phyloP scores from a whole-genome alignment of 495 filamentous ascomycete genomes.

The Xanthoparmelia taractica region DNA sequence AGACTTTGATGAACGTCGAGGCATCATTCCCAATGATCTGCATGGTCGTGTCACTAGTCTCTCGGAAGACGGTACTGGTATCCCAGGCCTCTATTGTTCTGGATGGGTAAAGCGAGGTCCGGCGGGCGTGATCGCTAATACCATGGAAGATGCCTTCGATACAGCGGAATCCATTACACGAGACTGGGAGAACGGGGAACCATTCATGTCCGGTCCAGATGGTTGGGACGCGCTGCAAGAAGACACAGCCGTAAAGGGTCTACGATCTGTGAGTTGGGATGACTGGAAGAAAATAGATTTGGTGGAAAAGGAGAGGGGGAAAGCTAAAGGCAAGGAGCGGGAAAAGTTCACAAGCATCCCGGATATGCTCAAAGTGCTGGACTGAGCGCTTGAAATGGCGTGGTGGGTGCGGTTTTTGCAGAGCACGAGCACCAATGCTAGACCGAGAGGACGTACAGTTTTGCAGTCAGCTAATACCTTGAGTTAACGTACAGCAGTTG shows the following conservation, averaged over 20 bases:
- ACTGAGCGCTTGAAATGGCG: slow-evolving; percentile 24
- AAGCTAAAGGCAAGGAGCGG: slow-evolving; percentile 61
- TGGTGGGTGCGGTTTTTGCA: not conserved
- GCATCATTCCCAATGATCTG: slow-evolving; percentile 79
- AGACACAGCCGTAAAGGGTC: slow-evolving; percentile 44
- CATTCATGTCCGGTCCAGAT: slow-evolving; percentile 42
- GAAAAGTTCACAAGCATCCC: slow-evolving; percentile 71
- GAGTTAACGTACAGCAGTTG: not conserved
- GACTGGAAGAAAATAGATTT: slow-evolving; percentile 84
- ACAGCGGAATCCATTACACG: slow-evolving; percentile 72
- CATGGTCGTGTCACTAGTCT: slow-evolving; percentile 60
- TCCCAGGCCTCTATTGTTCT: slow-evolving; percentile 84
- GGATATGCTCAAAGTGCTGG: slow-evolving; percentile 71
- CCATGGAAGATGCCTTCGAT: slow-evolving; percentile 89
- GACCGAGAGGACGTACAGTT: not conserved
- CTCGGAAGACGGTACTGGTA: slow-evolving; percentile 26
- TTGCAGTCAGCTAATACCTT: not conserved
- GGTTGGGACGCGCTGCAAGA: slow-evolving; percentile 72
- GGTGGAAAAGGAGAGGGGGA: slow-evolving; percentile 62
- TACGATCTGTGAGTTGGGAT: slow-evolving; percentile 63
- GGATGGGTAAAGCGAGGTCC: slow-evolving; percentile 97
- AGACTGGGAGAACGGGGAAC: slow-evolving; percentile 52
- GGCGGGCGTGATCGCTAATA: slow-evolving; percentile 90
- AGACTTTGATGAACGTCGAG: slow-evolving; percentile 62
- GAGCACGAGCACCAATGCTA: not conserved